Conservation (phyloP, 306 rosid species). For the Coriaria nepalensis region DNA sequence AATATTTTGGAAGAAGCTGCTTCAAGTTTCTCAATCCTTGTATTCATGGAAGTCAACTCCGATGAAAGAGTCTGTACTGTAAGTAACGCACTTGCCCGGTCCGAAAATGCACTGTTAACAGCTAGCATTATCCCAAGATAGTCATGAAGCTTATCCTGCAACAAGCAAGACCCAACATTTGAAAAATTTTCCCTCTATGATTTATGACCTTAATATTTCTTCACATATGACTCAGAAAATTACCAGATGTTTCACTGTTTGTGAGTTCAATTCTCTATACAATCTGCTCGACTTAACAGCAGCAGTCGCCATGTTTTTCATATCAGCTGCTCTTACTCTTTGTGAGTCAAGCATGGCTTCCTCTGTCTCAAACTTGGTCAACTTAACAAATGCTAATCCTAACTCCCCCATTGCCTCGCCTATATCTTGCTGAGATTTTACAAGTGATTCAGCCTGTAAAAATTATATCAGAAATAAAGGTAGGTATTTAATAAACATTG, state of each 20-base stretch:
- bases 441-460: conserved; percentile 75
- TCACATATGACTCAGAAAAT: neutral
- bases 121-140: conserved; percentile 91
- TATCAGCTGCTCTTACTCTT: conserved; percentile 60
- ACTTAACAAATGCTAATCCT: conserved; percentile 70
- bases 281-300: conserved; percentile 91
- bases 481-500: too few relatives aligned
- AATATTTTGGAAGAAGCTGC: conserved; percentile 77
- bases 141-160: conserved; percentile 90
- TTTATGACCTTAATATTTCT: too few relatives aligned
- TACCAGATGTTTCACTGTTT: conserved; percentile 93
- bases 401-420: conserved; percentile 89
- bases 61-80: conserved; percentile 87
- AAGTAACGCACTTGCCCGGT: conserved; percentile 72
- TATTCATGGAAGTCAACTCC: conserved; percentile 56
- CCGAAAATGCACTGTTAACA: conserved; percentile 76
- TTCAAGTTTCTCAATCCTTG: conserved; percentile 82
- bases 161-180: neutral
- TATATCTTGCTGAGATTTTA: conserved; percentile 89
- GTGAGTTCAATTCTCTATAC: conserved; percentile 76
- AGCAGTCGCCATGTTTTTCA: conserved; percentile 80
- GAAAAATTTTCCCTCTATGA: too few relatives aligned
- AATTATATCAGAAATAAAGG: too few relatives aligned
- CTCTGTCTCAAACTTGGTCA: conserved; percentile 84
- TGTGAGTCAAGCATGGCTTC: conserved; percentile 57